Conservation (phyloP, 1,284 basidiomycete genomes). For the Stygiomarasmius scandens region DNA sequence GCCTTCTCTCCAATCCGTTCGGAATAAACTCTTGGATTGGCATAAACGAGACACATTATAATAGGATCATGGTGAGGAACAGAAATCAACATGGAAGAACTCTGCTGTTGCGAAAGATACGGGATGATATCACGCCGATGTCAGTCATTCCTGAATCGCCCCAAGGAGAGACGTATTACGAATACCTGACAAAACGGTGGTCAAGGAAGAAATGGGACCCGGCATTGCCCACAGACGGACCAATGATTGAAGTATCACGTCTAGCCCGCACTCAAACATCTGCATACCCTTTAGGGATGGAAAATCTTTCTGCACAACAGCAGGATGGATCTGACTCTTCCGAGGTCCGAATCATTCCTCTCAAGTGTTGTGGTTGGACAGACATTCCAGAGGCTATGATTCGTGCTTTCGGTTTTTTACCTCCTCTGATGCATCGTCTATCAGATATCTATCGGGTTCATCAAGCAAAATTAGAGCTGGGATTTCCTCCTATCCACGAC, state of each 20-base stretch:
- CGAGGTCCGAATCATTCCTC: constrained; percentile 51
- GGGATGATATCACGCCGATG: constrained; percentile 64
- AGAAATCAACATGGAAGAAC: constrained; percentile 56
- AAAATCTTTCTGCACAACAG: constrained; percentile 21
- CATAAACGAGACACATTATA: constrained; percentile 50
- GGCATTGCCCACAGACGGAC: constrained; percentile 54
- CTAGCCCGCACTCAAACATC: constrained; percentile 46
- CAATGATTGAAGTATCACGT: constrained; percentile 55
- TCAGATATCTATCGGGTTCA: constrained; percentile 65
- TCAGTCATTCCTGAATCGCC: constrained; percentile 53
- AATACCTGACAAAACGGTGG: constrained; percentile 61
- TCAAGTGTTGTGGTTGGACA: constrained; percentile 53
- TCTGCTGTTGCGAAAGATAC: constrained; percentile 56
- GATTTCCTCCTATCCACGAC: constrained; percentile 58
- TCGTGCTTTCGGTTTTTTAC: constrained; percentile 57
- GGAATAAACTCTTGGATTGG: constrained; percentile 58
- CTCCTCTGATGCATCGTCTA: constrained; percentile 66
- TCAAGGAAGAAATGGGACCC: constrained; percentile 45
- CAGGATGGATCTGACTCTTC: constrained; percentile 25
- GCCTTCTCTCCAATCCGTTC: constrained; percentile 47
- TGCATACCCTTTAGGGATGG: constrained; percentile 40
- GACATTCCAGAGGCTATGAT: constrained; percentile 50
- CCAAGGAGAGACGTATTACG: constrained; percentile 53
- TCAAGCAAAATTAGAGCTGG: constrained; percentile 51
- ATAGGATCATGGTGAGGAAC: constrained; percentile 54